phyloP scores from a whole-genome alignment of 73 alveolate species.

The Tetrahymena malaccensis region DNA sequence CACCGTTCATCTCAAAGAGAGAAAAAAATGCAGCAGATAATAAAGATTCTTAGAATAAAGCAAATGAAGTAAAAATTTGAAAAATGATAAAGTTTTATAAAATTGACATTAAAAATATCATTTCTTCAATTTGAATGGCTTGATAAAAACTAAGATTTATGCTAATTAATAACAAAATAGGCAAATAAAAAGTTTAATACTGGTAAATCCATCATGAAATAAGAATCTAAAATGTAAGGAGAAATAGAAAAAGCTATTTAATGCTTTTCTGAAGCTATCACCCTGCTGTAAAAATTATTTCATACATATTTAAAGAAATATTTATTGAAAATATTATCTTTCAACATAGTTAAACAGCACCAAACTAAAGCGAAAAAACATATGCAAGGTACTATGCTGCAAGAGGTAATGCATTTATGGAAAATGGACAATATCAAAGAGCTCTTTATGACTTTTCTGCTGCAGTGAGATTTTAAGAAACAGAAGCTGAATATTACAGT shows the following conservation, averaged over 20 bases:
- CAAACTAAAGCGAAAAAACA: conserved; percentile 13
- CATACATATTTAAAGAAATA: background rate
- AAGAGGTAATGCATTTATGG: conserved; percentile 59
- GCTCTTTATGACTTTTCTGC: conserved; percentile 66
- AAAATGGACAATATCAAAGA: conserved; percentile 53
- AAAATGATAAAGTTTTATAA: background rate
- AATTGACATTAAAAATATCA: background rate
- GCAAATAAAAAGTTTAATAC: conserved; percentile 28
- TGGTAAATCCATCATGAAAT: conserved; percentile 25
- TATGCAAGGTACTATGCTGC: conserved; percentile 51
- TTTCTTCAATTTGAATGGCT: too few relatives aligned
- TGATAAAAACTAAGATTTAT: background rate
- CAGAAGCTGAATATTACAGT: conserved; percentile 38
- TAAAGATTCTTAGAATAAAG: background rate
- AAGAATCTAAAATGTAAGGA: conserved; percentile 44
- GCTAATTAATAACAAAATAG: background rate
- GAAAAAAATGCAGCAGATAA: background rate
- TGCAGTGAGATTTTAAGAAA: conserved; percentile 56
- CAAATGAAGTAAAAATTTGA: background rate
- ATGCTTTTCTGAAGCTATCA: conserved; percentile 60
- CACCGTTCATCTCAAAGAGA: background rate
- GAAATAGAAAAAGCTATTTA: conserved; percentile 59
- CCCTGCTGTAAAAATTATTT: conserved; percentile 8
- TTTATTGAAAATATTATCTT: background rate
- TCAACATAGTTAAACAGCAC: background rate